phyloP scores from a whole-genome alignment of 1,284 basidiomycete species.

The Malassezia sympodialis region DNA sequence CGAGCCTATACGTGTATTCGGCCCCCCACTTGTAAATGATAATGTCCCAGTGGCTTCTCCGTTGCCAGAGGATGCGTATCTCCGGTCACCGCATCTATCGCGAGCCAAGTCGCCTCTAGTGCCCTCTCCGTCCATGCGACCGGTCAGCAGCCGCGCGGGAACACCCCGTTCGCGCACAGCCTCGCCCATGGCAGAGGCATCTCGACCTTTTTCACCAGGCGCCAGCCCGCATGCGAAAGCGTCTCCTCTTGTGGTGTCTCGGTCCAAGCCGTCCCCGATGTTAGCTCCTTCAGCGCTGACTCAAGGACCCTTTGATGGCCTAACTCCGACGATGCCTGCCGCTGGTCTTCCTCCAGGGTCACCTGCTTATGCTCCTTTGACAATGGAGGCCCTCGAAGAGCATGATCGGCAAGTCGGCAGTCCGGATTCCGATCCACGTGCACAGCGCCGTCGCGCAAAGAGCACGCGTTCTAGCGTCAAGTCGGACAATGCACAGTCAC shows the following conservation, averaged over 20 bases:
- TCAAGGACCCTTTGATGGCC: background rate
- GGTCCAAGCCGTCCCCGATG: background rate
- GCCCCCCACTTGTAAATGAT: background rate
- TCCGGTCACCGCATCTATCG: background rate
- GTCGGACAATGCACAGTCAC: slow-evolving; percentile 1
- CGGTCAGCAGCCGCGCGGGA: background rate
- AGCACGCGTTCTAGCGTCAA: slow-evolving; percentile 6
- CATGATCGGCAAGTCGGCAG: slow-evolving; percentile 1
- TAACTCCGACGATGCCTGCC: background rate
- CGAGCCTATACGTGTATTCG: background rate
- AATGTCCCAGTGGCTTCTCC: background rate
- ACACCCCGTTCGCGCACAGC: background rate
- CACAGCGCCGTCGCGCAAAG: background rate
- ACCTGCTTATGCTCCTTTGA: background rate
- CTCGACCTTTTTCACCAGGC: background rate
- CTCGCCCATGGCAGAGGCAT: background rate
- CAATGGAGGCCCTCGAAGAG: slow-evolving; percentile 5
- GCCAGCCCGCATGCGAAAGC: background rate
- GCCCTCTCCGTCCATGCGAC: background rate
- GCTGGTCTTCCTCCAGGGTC: background rate
- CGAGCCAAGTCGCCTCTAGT: background rate
- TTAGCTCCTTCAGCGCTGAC: background rate
- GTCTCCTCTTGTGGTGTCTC: background rate
- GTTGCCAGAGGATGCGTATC: slow-evolving; percentile 1
- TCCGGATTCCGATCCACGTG: background rate